Evolutionary conservation across 1,284 basidiomycete species (phyloP), one percentile per base, ranked within the genome.

Genomic region (Singerocomus inundabilis): DNA sequence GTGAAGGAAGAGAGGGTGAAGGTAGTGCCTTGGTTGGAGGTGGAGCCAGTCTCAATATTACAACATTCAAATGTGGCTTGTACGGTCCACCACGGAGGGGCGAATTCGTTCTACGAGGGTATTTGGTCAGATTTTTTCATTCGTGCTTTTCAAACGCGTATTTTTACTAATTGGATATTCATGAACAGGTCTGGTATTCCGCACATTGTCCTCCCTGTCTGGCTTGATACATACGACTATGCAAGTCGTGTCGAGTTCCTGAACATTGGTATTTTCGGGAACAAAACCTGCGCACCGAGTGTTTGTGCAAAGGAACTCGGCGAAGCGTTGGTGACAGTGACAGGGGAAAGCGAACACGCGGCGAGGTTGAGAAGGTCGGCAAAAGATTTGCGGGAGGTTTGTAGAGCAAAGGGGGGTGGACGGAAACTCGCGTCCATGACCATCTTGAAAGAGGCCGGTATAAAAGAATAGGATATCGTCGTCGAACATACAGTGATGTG

Each of bases 1-100:
- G 25, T 57, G 12, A 16, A 34, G n/a, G 26, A 42, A 21, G 51
- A 37, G 13, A 43, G 25, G 26, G 36, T 56, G 5, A 53, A 39
- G 16, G 34, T 54, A 6, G 28, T 57, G 10, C 13, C 50, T 18
- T 60, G 55, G 55, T 18, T 57, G 24, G 51, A 57, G 10, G 39
- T 21, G 16, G 55, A 57, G 10, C 55, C 58, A 0, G 36, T 48
- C 10, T 46, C 56, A 8, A 41, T 60, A 40, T 37, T 60, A 8
- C 55, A 57, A 31, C 55, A 55, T 41, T 36, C 45, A 1, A 55
- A 60, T 15, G n/a, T 60, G 36, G 30, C 58, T 29, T 60, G 56
- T 25, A 52, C 43, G 6, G 54, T 61, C 12, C 59, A 60, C 16
- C 54, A 62, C 12, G 57, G 57, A 25, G 54, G 59, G 5, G 57